Conservation (phyloP, 2,329 filamentous ascomycete species). For the Aspergillus luchuensis region DNA sequence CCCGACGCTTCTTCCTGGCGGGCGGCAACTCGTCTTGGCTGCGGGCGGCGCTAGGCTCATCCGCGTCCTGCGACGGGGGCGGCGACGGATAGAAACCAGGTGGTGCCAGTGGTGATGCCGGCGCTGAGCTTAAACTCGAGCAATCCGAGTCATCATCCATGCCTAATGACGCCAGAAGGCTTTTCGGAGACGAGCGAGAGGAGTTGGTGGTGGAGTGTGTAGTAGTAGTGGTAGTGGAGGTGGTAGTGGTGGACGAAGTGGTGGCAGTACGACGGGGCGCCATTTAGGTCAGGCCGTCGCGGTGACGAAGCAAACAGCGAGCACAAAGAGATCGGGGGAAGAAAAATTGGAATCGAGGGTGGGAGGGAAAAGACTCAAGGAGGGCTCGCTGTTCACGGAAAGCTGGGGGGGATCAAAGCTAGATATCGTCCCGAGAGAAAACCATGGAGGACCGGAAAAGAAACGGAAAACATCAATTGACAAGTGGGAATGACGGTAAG, state of each 20-base stretch:
- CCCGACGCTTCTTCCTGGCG: conserved; percentile 72
- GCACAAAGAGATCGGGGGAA: conserved; percentile 10
- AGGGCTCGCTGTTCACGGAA: conserved; percentile 9
- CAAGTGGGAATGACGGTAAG: conserved; percentile 8
- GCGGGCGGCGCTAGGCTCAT: conserved; percentile 41
- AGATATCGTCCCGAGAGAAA: conserved; percentile 16
- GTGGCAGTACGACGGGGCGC: conserved; percentile 13
- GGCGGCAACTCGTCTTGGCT: conserved; percentile 67
- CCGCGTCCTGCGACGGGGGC: conserved; percentile 45
- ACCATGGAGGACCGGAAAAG: conserved; percentile 18
- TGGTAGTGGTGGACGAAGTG: conserved; percentile 9
- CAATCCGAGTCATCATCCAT: conserved; percentile 39
- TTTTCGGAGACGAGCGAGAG: conserved; percentile 16
- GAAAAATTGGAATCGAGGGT: conserved; percentile 10
- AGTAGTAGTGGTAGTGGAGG: conserved; percentile 5
- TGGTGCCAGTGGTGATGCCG: conserved; percentile 42
- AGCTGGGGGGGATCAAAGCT: conserved; percentile 10
- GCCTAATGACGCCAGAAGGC: conserved; percentile 14
- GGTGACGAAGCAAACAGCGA: conserved; percentile 10
- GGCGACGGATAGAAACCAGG: conserved; percentile 45
- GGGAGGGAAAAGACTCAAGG: conserved; percentile 9
- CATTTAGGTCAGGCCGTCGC: conserved; percentile 17
- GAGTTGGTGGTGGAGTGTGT: conserved; percentile 12
- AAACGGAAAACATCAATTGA: conserved; percentile 18
- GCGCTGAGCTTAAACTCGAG: conserved; percentile 47